A percentile compares a stretch with the other conserved stretches of the same genome.
Conservation (phyloP, 179 eudicot genomes). For the Beta lomatogona region DNA sequence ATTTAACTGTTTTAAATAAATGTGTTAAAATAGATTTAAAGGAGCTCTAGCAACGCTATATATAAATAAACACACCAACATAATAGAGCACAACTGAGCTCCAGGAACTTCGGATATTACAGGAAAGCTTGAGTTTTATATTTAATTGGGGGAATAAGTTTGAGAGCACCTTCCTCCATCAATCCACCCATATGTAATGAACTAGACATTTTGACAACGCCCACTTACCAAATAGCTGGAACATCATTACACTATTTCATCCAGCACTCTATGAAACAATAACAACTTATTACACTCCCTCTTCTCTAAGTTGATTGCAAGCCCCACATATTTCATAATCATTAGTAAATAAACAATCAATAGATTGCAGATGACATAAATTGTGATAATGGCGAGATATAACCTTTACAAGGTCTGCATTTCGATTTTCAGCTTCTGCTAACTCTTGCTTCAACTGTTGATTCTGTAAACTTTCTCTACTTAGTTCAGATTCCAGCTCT, state of each 20-base stretch:
- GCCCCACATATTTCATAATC: not conserved
- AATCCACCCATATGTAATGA: not conserved
- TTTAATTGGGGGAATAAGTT: not conserved
- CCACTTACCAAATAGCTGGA: not conserved
- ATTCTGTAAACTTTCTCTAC: slow-evolving; percentile 62
- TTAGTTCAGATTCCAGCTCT: slow-evolving; percentile 67
- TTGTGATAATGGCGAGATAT: not conserved
- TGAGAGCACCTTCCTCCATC: not conserved
- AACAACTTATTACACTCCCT: not conserved
- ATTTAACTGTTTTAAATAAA: not conserved
- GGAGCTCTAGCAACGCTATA: not conserved
- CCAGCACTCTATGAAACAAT: not conserved
- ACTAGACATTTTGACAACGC: not conserved
- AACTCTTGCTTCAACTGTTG: slow-evolving; percentile 83
- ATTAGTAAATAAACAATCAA: not conserved
- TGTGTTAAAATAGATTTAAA: no score
- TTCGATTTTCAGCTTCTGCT: slow-evolving; percentile 73
- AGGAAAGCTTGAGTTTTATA: not conserved
- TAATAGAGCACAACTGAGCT: not conserved
- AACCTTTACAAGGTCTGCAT: slow-evolving; percentile 86
- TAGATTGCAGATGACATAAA: no score
- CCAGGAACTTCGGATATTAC: not conserved
- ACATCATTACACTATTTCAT: not conserved
- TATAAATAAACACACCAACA: not conserved
- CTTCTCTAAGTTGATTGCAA: not conserved